These are phyloP conservation scores for Acanthamoeba castellanii DNA, from an alignment of 208 protist species.

Conservation along the genomic window DNA sequence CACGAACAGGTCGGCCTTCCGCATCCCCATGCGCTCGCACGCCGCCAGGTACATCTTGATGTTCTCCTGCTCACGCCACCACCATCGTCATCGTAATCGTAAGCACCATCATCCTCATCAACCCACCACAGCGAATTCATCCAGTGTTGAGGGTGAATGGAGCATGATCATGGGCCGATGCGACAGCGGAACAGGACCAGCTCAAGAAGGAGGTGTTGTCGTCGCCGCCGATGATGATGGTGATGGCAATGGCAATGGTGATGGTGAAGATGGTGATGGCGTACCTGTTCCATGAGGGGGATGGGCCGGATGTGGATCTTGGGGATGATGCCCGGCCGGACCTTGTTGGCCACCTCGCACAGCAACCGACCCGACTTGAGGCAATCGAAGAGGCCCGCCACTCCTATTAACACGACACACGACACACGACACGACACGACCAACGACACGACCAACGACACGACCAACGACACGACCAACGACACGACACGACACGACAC, in stretches of 20 bases:
- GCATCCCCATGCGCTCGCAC: constrained; percentile 76
- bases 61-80: constrained; percentile 73
- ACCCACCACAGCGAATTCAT: neutral
- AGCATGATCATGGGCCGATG: too few relatives aligned
- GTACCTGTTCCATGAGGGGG: constrained; percentile 69
- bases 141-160: too few relatives aligned
- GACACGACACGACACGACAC: too few relatives aligned
- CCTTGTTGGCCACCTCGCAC: constrained; percentile 66
- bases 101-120: too few relatives aligned
- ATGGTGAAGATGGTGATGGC: neutral
- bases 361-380: constrained; percentile 51
- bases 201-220: neutral
- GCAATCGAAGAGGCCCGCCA: neutral
- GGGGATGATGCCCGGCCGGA: constrained; percentile 63
- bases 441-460: too few relatives aligned
- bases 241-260: too few relatives aligned
- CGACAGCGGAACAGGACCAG: neutral
- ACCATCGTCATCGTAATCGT: too few relatives aligned
- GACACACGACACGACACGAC: too few relatives aligned
- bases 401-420: neutral
- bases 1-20: constrained; percentile 80
- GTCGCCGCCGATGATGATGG: too few relatives aligned
- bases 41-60: constrained; percentile 78
- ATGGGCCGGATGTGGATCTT: constrained; percentile 61
- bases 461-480: too few relatives aligned